phyloP scores from a whole-genome alignment of 495 filamentous ascomycete species.

The Neurospora cerealis region DNA sequence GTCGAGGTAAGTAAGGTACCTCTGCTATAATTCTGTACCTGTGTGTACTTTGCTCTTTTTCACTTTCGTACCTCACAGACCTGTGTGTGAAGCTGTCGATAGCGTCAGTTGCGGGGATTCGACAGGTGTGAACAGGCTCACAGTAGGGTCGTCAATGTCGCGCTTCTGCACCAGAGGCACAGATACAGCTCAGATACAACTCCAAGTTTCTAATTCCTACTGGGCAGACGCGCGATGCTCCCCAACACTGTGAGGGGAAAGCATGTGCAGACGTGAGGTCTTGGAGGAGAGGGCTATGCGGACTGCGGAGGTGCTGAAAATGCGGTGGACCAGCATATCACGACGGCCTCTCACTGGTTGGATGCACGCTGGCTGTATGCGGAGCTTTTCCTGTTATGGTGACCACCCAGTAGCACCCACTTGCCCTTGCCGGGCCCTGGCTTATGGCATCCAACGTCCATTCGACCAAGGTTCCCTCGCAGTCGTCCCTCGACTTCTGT shows the following conservation, averaged over 20 bases:
- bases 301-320: constrained; percentile 13
- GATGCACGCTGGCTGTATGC: constrained; percentile 6
- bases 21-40: neutral
- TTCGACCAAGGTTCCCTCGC: constrained; percentile 3
- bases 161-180: neutral
- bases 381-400: constrained; percentile 12
- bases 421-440: constrained; percentile 1
- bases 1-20: neutral
- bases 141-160: neutral
- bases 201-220: neutral
- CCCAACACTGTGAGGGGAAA: neutral
- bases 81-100: neutral
- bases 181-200: neutral
- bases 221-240: neutral
- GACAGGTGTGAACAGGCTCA: neutral
- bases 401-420: neutral
- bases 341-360: neutral
- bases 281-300: constrained; percentile 5
- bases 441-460: constrained; percentile 17
- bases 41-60: neutral
- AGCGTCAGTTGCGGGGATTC: neutral
- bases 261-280: neutral
- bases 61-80: neutral
- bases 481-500: constrained; percentile 20
- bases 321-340: constrained; percentile 1